Evolutionary conservation across 2,329 filamentous ascomycete species (phyloP).

Genomic region (Teratosphaeria nubilosa): DNA sequence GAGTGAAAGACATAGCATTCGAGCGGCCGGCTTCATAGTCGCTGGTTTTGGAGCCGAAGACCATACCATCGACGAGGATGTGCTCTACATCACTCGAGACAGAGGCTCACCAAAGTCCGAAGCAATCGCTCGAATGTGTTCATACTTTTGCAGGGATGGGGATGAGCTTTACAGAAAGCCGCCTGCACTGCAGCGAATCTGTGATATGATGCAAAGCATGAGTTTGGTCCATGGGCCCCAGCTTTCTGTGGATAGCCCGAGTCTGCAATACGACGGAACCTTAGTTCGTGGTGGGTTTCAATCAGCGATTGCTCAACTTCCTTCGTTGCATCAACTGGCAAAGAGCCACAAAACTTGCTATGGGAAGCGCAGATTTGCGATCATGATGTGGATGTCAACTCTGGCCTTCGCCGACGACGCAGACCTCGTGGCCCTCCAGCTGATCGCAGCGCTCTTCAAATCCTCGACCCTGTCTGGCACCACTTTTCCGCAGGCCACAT

Average conservation of each 20-base stretch:
- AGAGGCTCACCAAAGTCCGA: not conserved
- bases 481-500: conserved; percentile 28
- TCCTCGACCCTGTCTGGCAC: conserved; percentile 25
- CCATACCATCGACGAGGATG: conserved; percentile 15
- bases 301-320: not conserved
- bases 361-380: conserved; percentile 2
- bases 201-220: not conserved
- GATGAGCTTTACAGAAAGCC: not conserved
- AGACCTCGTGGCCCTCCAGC: conserved; percentile 33
- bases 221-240: not conserved
- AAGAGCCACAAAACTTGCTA: conserved; percentile 1
- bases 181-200: not conserved
- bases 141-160: not conserved
- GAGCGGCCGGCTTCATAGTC: conserved; percentile 21
- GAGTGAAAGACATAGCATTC: conserved; percentile 20
- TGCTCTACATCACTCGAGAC: conserved; percentile 13
- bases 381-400: conserved; percentile 22
- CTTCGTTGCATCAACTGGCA: conserved; percentile 1
- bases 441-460: conserved; percentile 32
- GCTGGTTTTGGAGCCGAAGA: conserved; percentile 25
- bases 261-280: not conserved
- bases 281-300: not conserved
- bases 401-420: conserved; percentile 33
- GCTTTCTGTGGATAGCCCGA: not conserved
- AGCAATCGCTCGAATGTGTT: conserved; percentile 3